Evolutionary conservation across 805 yeast species (phyloP), one percentile per base, ranked within the genome.

Genomic region (Kurtzmaniella cleridarum): DNA sequence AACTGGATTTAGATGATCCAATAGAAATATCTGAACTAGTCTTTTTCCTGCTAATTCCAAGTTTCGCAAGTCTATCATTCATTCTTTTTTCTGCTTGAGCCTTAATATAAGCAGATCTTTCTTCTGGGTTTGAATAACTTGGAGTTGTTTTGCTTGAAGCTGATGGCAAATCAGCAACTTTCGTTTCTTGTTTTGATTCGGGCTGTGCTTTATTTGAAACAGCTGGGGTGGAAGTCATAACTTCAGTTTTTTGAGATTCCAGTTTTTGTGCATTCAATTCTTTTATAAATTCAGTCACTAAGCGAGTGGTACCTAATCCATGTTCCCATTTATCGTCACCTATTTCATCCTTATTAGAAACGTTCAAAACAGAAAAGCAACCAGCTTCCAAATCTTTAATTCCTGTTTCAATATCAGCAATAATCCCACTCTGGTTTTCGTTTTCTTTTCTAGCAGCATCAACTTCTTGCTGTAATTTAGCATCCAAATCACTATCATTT

Each of bases 11-110:
- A 13, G 12, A 11, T 12, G 12, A 26, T 13, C 24, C 38, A 9
- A 29, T 37, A 12, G 36, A 30, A 15, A 14, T 37, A 7, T 23
- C 28, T 10, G 49, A 35, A 24, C 23, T 23, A 14, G 49, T 45
- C 44, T 54, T 55, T 41, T 64, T 61, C 54, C 78, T 66, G 16
- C 71, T 62, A 42, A 87, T 75, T 2, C 95, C 95, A 41, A 88
- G 70, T 45, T 81, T 84, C 2, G 95, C 95, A 51, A 88, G 69
- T 50, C 88, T 72, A 51, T 85, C 95, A 44, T 79, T 81, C 96
- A 89, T 88, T 60, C 85, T 76, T 59, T 66, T 66, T 51, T 81
- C 79, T 1, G 75, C 75, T 53, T 85, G 91, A 13, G 88, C 91
- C 57, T 86, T 88, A 38, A 87, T 79, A 51, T 77, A 75, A n/a